phyloP scores from a whole-genome alignment of 2,329 filamentous ascomycete species.

The Aureobasidium sp. region DNA sequence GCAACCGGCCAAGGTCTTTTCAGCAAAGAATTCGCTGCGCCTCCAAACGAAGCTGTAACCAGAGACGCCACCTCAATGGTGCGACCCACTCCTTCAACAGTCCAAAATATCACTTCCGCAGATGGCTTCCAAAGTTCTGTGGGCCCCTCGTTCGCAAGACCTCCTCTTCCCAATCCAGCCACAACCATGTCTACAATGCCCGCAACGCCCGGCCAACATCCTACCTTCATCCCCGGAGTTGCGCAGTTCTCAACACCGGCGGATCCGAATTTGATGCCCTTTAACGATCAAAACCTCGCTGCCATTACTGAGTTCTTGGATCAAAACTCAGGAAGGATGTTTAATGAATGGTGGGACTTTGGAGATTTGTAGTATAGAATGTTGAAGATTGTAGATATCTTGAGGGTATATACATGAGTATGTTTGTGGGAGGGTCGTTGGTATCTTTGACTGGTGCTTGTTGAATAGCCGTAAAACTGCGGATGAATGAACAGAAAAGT shows the following conservation, averaged over 20 bases:
- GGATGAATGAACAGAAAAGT: neutral
- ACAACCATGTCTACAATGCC: neutral
- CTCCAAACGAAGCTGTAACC: neutral
- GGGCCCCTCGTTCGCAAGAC: neutral
- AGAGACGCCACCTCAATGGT: neutral
- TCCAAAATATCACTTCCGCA: neutral
- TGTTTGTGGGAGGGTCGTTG: neutral
- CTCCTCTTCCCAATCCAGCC: neutral
- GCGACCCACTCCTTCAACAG: neutral
- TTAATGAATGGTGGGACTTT: slow-evolving; percentile 11
- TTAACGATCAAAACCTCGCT: slow-evolving; percentile 6
- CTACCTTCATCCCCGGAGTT: neutral
- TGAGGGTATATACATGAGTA: neutral
- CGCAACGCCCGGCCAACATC: neutral
- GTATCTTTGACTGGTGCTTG: neutral
- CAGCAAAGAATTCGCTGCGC: neutral
- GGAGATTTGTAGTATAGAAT: slow-evolving; percentile 2
- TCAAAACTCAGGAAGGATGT: slow-evolving; percentile 9
- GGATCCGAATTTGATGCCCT: slow-evolving; percentile 3
- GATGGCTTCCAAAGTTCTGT: neutral
- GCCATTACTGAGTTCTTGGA: slow-evolving; percentile 8
- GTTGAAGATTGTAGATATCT: neutral
- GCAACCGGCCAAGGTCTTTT: neutral
- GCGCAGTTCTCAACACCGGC: neutral
- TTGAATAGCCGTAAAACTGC: neutral